A percentile compares a stretch with the other conserved stretches of the same genome.
These are phyloP conservation scores for Cadophora sp. DNA, from an alignment of 2,329 filamentous ascomycete species.

Conservation along the genomic window DNA sequence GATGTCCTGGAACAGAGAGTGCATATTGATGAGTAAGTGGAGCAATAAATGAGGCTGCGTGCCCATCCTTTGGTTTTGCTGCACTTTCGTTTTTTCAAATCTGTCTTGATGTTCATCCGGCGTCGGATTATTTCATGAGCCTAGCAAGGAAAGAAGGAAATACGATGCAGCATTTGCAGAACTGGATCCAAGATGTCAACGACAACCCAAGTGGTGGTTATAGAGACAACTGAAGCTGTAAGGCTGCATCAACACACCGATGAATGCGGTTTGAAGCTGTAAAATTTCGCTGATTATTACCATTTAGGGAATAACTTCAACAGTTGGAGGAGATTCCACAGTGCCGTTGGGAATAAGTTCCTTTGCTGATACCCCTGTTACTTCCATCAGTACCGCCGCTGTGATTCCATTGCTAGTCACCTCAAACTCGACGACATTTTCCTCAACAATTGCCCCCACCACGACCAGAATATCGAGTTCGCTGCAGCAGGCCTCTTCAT, in stretches of 20 bases:
- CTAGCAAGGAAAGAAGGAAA: not conserved
- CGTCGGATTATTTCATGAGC: too few species aligned
- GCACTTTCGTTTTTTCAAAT: not conserved
- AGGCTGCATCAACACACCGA: not conserved
- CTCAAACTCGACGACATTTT: not conserved
- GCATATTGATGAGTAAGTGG: not conserved
- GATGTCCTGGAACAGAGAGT: conserved; percentile 2
- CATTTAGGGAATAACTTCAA: not conserved
- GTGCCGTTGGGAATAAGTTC: not conserved
- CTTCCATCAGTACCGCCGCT: not conserved
- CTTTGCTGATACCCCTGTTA: not conserved
- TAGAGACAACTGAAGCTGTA: not conserved
- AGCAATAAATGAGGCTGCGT: not conserved
- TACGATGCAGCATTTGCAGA: not conserved
- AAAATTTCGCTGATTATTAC: not conserved
- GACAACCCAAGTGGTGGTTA: not conserved
- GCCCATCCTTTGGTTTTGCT: not conserved
- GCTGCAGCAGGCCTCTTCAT: not conserved
- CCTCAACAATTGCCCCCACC: not conserved
- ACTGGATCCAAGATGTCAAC: not conserved
- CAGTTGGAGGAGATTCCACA: not conserved
- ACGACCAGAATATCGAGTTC: not conserved
- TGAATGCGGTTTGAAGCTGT: not conserved
- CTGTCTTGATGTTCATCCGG: not conserved
- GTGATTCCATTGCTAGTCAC: not conserved